Evolutionary conservation across 768 basidiomycete species (phyloP), one percentile per base, ranked within the genome.

Genomic region (Mycena latifolia): DNA sequence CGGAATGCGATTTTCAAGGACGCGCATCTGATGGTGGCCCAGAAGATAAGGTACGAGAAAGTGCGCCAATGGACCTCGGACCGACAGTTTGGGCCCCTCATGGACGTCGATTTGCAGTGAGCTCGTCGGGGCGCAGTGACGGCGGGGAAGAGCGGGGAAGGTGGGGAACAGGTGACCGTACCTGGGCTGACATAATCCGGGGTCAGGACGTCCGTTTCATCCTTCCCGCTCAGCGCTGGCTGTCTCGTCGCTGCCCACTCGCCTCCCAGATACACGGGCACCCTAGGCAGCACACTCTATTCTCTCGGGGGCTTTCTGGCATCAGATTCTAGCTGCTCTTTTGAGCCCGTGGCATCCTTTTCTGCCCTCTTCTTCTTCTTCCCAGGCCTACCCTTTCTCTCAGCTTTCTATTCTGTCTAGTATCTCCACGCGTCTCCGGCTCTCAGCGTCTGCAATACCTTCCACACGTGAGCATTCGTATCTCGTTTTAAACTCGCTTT

Each of bases 291-390:
- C 11, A 14, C 37, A 39, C 37, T 39, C 37, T 46, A 54, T 58
- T 61, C 60, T 39, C 47, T 57, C 66, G 66, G 66, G 8, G 22
- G 27, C 55, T 31, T 37, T 64, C 37, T 39, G 2, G 25, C 18
- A 62, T 63, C 55, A 67, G 66, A 62, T 62, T 62, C 27, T 10
- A 14, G 28, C 41, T 53, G n/a, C 22, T 48, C 45, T n/a, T 59
- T 39, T 33, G 17, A 20, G 65, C 45, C 54, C 65, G 65, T 66
- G 65, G 60, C 65, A 53, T 25, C 47, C 6, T 31, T 60, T 56
- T 66, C 43, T 39, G 39, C 51, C 58, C 43, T 31, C 55, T 7
- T 3, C 68, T 65, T 69, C 68, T 69, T 63, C 31, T 48, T 69
- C 68, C 57, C 68, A 69, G 55, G 41, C 50, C 31, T 22, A 15